Percentiles rank a stretch among this genome's conserved stretches.
Evolutionary conservation across 1,284 basidiomycete genomes (phyloP).

Genomic region (Flammula alnicola): DNA sequence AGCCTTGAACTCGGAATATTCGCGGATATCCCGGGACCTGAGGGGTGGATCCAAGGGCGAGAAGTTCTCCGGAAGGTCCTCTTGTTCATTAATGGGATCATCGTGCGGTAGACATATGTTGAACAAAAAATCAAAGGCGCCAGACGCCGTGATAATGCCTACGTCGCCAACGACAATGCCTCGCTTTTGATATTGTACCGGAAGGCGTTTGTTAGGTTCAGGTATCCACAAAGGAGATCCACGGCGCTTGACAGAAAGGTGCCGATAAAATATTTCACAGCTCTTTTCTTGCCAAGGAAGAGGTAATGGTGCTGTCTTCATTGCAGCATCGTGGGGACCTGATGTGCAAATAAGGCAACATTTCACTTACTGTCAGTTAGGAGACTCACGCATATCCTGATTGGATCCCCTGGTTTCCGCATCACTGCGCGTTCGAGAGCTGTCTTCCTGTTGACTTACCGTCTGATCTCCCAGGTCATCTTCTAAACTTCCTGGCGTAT

Average conservation of each 20-base stretch:
- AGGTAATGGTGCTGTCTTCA: too few species aligned
- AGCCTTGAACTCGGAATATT: constrained; percentile 3
- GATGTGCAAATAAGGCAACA: too few species aligned
- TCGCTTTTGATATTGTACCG: constrained; percentile 12
- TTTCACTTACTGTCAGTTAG: too few species aligned
- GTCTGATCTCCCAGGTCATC: too few species aligned
- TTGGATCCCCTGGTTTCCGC: too few species aligned
- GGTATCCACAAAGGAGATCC: constrained; percentile 18
- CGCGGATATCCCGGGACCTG: not conserved
- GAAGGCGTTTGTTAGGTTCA: constrained; percentile 11
- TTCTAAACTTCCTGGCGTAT: too few species aligned
- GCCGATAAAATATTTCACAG: constrained; percentile 14
- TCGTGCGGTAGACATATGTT: constrained; percentile 27
- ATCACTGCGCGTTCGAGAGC: too few species aligned
- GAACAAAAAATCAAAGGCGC: constrained; percentile 33
- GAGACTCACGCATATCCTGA: too few species aligned
- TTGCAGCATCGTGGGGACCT: too few species aligned
- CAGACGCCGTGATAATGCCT: constrained; percentile 28
- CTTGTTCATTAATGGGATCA: constrained; percentile 20
- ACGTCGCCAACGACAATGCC: constrained; percentile 34
- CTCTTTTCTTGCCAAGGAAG: too few species aligned
- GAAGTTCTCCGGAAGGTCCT: constrained; percentile 16
- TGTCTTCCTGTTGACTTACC: too few species aligned
- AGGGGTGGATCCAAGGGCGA: constrained; percentile 5
- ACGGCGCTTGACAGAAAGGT: constrained; percentile 8